These are phyloP conservation scores for Trichoderma arundinaceum DNA, from an alignment of 2,329 filamentous ascomycete genomes.

Conservation along the genomic window DNA sequence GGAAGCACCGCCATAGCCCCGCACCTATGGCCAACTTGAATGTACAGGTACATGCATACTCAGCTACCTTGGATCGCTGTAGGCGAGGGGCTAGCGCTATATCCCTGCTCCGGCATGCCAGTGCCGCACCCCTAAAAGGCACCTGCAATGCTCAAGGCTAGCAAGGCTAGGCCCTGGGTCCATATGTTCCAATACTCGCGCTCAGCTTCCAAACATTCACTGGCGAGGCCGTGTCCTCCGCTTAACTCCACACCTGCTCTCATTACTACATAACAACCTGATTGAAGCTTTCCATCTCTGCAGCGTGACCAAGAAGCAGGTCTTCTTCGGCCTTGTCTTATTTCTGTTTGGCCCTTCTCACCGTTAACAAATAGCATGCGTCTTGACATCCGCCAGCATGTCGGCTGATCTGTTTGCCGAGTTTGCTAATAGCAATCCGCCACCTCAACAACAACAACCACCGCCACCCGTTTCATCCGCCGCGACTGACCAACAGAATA, in stretches of 20 bases:
- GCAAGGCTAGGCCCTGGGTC: conserved; percentile 3
- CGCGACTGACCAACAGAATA: conserved; percentile 26
- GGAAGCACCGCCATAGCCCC: conserved; percentile 17
- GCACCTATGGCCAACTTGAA: neutral
- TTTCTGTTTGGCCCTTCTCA: neutral
- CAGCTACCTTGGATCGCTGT: conserved; percentile 16
- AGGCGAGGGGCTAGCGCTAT: conserved; percentile 14
- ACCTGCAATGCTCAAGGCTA: neutral
- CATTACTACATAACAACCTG: neutral
- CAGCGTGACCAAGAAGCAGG: neutral
- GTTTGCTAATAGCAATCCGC: conserved; percentile 51
- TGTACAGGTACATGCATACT: conserved; percentile 22
- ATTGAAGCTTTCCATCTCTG: neutral
- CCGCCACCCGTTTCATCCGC: neutral
- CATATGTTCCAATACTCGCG: conserved; percentile 3
- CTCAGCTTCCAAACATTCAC: too few relatives aligned
- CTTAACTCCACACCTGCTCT: neutral
- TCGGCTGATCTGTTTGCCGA: conserved; percentile 70
- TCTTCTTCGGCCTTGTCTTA: neutral
- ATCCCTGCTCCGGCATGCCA: conserved; percentile 2
- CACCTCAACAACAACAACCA: conserved; percentile 33
- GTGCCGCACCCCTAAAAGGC: conserved; percentile 9
- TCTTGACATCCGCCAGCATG: conserved; percentile 49
- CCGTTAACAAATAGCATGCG: conserved; percentile 7
- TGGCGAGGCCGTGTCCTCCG: conserved; percentile 4